Conservation (phyloP, 805 yeast genomes). For the Saturnispora bothae region DNA sequence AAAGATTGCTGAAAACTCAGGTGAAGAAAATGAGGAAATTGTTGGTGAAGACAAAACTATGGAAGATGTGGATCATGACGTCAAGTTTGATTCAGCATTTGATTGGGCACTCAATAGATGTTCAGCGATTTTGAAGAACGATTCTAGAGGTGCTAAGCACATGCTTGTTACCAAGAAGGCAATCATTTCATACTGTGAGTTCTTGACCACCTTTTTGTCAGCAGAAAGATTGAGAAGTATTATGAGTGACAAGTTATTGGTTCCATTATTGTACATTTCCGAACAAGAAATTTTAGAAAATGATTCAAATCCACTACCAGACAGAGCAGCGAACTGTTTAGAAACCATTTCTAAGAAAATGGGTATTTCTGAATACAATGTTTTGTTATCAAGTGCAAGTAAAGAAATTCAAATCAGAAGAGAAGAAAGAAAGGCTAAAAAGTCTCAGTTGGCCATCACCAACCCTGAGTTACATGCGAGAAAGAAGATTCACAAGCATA, state of each 20-base stretch:
- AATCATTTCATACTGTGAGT: constrained; percentile 60
- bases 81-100: constrained; percentile 27
- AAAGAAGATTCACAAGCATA: constrained; percentile 68
- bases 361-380: constrained; percentile 61
- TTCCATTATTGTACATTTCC: constrained; percentile 25
- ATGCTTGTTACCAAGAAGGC: constrained; percentile 53
- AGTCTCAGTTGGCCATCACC: constrained; percentile 63
- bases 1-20: constrained; percentile 8
- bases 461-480: constrained; percentile 79
- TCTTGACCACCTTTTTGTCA: constrained; percentile 40
- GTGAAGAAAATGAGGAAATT: constrained; percentile 12
- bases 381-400: constrained; percentile 53
- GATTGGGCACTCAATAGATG: constrained; percentile 58
- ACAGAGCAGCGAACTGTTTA: constrained; percentile 52
- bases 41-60: constrained; percentile 15
- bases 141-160: constrained; percentile 40
- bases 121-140: constrained; percentile 56
- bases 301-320: constrained; percentile 36
- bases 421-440: constrained; percentile 62
- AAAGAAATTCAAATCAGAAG: constrained; percentile 50
- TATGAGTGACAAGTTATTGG: constrained; percentile 26
- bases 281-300: constrained; percentile 26
- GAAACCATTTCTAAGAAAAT: constrained; percentile 55
- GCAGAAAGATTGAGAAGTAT: constrained; percentile 31
- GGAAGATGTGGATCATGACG: constrained; percentile 16